These are phyloP conservation scores for Alternaria dauci DNA, from an alignment of 2,329 filamentous ascomycete species.

Conservation along the genomic window DNA sequence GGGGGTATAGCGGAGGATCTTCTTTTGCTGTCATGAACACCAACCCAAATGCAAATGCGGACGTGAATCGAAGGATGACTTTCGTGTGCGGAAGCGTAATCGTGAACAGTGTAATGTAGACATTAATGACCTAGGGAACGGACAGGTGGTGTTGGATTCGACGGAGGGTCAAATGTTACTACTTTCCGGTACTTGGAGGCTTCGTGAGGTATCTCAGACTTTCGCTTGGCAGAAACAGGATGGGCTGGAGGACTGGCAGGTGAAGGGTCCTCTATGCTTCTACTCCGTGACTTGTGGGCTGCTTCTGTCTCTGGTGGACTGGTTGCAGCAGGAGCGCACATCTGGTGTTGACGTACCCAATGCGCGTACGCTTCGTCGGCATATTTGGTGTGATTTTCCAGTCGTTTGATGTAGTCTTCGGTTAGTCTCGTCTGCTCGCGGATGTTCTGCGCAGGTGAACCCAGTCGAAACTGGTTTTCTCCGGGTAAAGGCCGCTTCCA, in stretches of 20 bases:
- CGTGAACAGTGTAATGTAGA: slow-evolving; percentile 6
- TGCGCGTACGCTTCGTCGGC: slow-evolving; percentile 28
- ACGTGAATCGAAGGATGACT: slow-evolving; percentile 16
- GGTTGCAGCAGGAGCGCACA: slow-evolving; percentile 5
- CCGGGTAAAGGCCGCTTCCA: slow-evolving; percentile 31
- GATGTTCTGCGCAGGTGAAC: slow-evolving; percentile 26
- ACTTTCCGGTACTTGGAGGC: slow-evolving; percentile 27
- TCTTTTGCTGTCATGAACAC: slow-evolving; percentile 28
- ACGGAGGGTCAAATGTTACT: slow-evolving; percentile 15
- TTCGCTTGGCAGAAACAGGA: slow-evolving; percentile 26
- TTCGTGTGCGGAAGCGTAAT: slow-evolving; percentile 11
- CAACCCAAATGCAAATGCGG: slow-evolving; percentile 31
- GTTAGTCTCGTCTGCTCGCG: slow-evolving; percentile 23
- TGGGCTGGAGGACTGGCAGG: slow-evolving; percentile 4
- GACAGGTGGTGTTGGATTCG: slow-evolving; percentile 23
- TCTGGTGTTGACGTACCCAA: slow-evolving; percentile 12
- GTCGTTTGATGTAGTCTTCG: slow-evolving; percentile 26
- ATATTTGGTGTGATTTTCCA: slow-evolving; percentile 26
- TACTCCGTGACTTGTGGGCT: slow-evolving; percentile 14
- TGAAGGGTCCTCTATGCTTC: not conserved
- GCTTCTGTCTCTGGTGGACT: slow-evolving; percentile 13
- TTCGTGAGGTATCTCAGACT: slow-evolving; percentile 25
- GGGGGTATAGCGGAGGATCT: slow-evolving; percentile 32
- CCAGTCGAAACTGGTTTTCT: slow-evolving; percentile 15
- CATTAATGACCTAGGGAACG: slow-evolving; percentile 18